Conservation (phyloP, 257 asterid species). For the Nicotiana tabacum region DNA sequence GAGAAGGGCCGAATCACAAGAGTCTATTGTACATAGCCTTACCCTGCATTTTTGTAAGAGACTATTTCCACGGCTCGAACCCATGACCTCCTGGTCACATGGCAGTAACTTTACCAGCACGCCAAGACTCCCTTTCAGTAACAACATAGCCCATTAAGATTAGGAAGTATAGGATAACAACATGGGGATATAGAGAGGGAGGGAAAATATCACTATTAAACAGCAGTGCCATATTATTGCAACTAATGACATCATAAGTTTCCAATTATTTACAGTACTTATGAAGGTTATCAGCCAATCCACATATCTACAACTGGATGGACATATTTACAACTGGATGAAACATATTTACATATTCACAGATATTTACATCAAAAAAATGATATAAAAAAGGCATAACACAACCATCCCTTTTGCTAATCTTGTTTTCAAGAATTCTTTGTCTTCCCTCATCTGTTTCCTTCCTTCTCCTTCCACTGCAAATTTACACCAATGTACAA, state of each 20-base stretch:
- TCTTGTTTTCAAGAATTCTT: background rate
- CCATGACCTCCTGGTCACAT: no score
- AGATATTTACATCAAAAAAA: constrained; percentile 27
- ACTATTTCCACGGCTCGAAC: no score
- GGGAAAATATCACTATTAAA: background rate
- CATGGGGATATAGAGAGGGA: background rate
- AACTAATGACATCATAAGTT: background rate
- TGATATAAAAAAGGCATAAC: constrained; percentile 5
- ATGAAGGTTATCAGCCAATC: background rate
- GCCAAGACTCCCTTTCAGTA: background rate
- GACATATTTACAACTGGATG: background rate
- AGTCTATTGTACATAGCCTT: no score
- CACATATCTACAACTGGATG: constrained; percentile 17
- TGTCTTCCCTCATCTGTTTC: background rate
- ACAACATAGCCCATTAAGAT: background rate
- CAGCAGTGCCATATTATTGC: background rate
- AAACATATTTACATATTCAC: background rate
- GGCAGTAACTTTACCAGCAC: no score
- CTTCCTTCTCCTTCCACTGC: background rate
- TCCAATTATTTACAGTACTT: constrained; percentile 15
- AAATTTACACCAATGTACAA: background rate
- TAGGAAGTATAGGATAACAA: background rate
- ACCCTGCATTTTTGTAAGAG: no score
- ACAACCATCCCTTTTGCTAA: background rate
- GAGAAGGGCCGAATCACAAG: no score